These are phyloP conservation scores for Bruguiera gymnorhiza DNA, from an alignment of 345 rosid species.

Conservation along the genomic window DNA sequence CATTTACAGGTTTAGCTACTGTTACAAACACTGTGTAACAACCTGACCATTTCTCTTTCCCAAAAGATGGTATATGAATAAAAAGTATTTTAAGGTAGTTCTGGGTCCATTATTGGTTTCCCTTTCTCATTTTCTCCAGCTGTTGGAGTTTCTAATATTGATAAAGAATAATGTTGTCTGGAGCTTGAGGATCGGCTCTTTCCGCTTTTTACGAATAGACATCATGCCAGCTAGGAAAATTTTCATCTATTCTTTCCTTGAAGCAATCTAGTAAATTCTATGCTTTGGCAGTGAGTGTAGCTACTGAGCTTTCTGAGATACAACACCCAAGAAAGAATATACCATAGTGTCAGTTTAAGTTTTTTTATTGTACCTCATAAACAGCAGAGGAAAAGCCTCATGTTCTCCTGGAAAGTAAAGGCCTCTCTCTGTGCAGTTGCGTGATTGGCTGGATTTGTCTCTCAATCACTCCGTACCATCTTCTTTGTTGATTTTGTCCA, in stretches of 20 bases:
- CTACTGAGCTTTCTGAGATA: neutral
- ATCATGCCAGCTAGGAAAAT: neutral
- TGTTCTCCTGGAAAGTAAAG: slow-evolving; percentile 15
- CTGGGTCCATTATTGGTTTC: no score
- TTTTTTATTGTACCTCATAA: neutral
- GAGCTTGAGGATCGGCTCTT: no score
- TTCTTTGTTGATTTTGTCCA: slow-evolving; percentile 85
- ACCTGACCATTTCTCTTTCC: no score
- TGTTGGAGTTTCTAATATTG: no score
- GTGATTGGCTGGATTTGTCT: slow-evolving; percentile 94
- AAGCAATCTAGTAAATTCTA: neutral
- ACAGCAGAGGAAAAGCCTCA: slow-evolving; percentile 5
- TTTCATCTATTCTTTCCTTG: neutral
- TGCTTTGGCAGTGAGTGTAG: slow-evolving; percentile 2
- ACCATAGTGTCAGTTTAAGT: neutral
- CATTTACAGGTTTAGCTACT: slow-evolving; percentile 1
- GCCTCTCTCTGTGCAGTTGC: slow-evolving; percentile 52
- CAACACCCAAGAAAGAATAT: slow-evolving; percentile 3
- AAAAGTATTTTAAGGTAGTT: no score
- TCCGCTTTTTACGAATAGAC: no score
- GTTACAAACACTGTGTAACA: neutral
- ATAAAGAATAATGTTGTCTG: no score
- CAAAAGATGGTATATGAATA: no score
- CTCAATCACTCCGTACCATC: slow-evolving; percentile 89
- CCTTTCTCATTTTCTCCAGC: no score